Evolutionary conservation across 768 basidiomycete species (phyloP).

Genomic region (Termitomyces sp.): DNA sequence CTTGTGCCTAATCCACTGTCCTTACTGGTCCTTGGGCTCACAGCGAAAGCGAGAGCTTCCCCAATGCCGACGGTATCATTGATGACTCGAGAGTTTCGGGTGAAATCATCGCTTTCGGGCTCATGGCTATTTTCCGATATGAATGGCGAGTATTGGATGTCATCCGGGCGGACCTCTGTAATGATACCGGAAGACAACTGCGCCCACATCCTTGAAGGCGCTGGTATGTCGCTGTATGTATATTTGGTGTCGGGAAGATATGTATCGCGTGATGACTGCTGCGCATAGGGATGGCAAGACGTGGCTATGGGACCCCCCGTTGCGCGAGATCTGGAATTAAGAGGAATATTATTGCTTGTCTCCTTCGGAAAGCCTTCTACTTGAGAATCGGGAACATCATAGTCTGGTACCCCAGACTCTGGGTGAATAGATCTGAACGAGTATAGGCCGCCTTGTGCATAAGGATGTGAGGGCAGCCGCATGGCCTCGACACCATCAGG

Average conservation of each 20-base stretch:
- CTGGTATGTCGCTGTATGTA: constrained; percentile 37
- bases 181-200: constrained; percentile 43
- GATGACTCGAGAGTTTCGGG: constrained; percentile 31
- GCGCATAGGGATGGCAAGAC: constrained; percentile 44
- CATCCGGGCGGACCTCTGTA: constrained; percentile 42
- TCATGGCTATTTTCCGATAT: constrained; percentile 24
- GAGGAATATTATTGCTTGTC: constrained; percentile 7
- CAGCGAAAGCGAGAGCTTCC: constrained; percentile 57
- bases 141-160: constrained; percentile 50
- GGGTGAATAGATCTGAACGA: constrained; percentile 22
- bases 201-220: constrained; percentile 52
- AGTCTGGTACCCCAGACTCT: constrained; percentile 35
- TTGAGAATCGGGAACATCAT: constrained; percentile 11
- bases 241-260: constrained; percentile 33
- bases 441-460: constrained; percentile 43
- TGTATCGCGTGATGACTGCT: constrained; percentile 31
- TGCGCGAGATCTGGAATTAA: constrained; percentile 27
- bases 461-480: constrained; percentile 44
- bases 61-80: constrained; percentile 59
- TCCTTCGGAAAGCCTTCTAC: neutral
- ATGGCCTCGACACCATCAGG: constrained; percentile 28
- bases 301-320: constrained; percentile 30
- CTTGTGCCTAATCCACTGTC: constrained; percentile 52
- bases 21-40: constrained; percentile 20
- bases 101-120: constrained; percentile 1